A percentile compares a stretch with the other conserved stretches of the same genome.
phyloP scores from a whole-genome alignment of 75 land plant genomes.

The Cupressus sempervirens region DNA sequence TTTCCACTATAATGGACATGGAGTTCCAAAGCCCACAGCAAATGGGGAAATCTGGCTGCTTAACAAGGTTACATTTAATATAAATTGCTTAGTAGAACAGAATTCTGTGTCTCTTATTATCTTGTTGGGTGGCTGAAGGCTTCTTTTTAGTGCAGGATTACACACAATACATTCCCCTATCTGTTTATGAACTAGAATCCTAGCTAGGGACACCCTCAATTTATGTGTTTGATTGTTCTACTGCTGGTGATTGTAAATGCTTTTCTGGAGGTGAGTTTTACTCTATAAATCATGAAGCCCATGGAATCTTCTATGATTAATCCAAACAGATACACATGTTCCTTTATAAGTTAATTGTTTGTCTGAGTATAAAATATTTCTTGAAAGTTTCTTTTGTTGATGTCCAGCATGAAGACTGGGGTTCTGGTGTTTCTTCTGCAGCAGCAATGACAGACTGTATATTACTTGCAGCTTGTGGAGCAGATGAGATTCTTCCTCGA shows the following conservation, averaged over 20 bases:
- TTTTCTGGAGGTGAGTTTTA: constrained; percentile 61
- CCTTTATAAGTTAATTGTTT: background rate
- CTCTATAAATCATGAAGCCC: background rate
- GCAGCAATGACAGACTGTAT: constrained; percentile 76
- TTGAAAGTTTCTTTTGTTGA: background rate
- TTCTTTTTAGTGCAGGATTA: constrained; percentile 55
- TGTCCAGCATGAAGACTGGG: constrained; percentile 60
- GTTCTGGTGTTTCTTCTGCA: constrained; percentile 31
- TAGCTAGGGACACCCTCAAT: constrained; percentile 95
- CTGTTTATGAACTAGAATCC: constrained; percentile 88
- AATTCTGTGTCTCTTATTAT: background rate
- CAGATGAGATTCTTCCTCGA: constrained; percentile 94
- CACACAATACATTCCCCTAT: constrained; percentile 91
- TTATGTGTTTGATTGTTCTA: constrained; percentile 97
- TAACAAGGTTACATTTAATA: constrained; percentile 57
- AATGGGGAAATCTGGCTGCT: constrained; percentile 99
- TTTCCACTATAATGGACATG: constrained; percentile 98
- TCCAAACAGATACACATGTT: background rate
- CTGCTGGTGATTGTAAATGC: constrained; percentile 94
- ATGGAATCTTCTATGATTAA: background rate
- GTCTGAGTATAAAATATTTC: background rate
- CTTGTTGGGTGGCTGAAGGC: background rate
- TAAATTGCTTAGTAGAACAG: background rate
- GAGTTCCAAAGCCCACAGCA: constrained; percentile 89
- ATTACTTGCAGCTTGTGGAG: constrained; percentile 93